A percentile compares a stretch with the other conserved stretches of the same genome.
Evolutionary conservation across 75 land plant species (phyloP).

Genomic region (Cryptomeria japonica): DNA sequence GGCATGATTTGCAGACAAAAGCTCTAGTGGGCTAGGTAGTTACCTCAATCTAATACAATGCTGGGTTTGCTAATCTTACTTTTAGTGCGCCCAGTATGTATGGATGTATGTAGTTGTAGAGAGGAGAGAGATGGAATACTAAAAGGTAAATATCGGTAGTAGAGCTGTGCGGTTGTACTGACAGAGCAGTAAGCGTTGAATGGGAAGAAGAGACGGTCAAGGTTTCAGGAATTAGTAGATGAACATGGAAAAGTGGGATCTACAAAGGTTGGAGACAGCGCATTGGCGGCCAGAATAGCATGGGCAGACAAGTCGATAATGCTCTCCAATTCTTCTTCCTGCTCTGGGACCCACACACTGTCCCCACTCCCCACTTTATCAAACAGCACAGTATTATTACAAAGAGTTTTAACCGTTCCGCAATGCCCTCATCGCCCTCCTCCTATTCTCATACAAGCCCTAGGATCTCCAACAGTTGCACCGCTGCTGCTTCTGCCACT

Average conservation of each 20-base stretch:
- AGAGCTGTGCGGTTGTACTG: no score
- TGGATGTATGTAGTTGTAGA: no score
- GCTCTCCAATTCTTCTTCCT: neutral
- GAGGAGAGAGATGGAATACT: no score
- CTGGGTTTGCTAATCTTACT: no score
- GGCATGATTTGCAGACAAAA: no score
- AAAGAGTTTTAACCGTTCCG: neutral
- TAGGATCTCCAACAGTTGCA: neutral
- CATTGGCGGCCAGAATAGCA: constrained; percentile 9
- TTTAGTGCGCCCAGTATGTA: no score
- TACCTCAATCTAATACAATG: no score
- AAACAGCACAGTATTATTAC: neutral
- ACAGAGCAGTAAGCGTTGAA: neutral
- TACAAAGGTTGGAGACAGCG: constrained; percentile 2
- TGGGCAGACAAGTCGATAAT: neutral
- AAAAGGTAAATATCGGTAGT: no score
- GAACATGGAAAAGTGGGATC: neutral
- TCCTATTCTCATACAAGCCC: neutral
- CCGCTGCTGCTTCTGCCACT: neutral
- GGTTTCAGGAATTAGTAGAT: neutral
- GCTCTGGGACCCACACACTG: neutral
- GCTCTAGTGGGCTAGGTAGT: no score
- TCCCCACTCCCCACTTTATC: neutral
- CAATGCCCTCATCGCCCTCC: neutral
- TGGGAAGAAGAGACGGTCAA: neutral